Evolutionary conservation across 352 stramenopile species (phyloP).

Genomic region (Phytophthora cajani): DNA sequence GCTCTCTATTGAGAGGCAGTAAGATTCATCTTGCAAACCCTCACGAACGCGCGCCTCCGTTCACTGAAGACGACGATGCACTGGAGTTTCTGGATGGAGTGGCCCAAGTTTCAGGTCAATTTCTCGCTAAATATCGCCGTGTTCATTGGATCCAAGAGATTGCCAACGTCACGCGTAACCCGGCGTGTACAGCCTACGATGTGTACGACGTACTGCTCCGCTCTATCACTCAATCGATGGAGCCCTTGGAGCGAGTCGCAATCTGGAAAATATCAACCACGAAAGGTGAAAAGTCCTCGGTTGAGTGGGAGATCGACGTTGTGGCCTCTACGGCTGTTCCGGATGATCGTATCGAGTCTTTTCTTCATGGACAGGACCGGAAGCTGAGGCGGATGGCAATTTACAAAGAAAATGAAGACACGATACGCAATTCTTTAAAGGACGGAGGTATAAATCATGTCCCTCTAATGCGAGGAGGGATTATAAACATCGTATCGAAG

Average conservation of each 20-base stretch:
- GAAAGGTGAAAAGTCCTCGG: not conserved
- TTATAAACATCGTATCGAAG: constrained; percentile 17
- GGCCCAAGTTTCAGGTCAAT: constrained; percentile 42
- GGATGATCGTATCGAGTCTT: constrained; percentile 65
- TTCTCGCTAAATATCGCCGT: constrained; percentile 53
- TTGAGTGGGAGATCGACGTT: constrained; percentile 49
- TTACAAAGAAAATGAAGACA: constrained; percentile 53
- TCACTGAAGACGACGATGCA: constrained; percentile 58
- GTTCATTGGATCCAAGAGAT: constrained; percentile 69
- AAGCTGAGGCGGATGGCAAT: constrained; percentile 71
- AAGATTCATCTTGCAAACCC: constrained; percentile 46
- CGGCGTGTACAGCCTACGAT: constrained; percentile 50
- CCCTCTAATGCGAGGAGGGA: constrained; percentile 29
- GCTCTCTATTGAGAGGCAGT: constrained; percentile 47
- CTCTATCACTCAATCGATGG: constrained; percentile 49
- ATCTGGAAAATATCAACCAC: constrained; percentile 63
- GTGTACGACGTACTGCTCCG: constrained; percentile 63
- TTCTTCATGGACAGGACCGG: constrained; percentile 60
- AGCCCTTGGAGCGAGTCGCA: constrained; percentile 47
- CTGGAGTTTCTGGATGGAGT: constrained; percentile 62
- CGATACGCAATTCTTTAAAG: constrained; percentile 20
- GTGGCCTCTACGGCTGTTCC: constrained; percentile 65
- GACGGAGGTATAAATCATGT: not conserved
- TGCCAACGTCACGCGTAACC: constrained; percentile 44
- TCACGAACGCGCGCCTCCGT: constrained; percentile 26